Evolutionary conservation across 805 yeast species (phyloP), one percentile per base, ranked within the genome.

Genomic region (Ogataea trehalophila): DNA sequence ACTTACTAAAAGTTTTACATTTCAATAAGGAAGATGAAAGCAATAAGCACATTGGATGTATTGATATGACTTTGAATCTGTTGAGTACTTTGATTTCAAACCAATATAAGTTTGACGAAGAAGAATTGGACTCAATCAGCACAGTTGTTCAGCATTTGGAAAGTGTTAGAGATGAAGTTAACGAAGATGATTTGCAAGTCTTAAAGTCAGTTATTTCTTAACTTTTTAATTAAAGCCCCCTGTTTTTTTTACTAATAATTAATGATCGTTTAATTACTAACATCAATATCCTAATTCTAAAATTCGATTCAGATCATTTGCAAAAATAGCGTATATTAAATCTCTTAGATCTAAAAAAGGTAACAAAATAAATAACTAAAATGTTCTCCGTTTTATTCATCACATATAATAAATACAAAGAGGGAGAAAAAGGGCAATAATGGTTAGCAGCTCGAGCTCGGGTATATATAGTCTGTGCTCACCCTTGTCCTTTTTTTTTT

Each of bases 61-160:
- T 78, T 26, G 91, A 85, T 54, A 80, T 80, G 61, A 73, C 77
- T 0, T 62, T 84, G 51, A 73, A 74, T 47, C 67, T 83, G 23
- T 55, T 85, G 17, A 58, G 72, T 1, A 75, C 74, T 33, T 63
- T 84, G 51, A 65, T 75, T 18, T 55, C 68, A 7, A 67, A 70
- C 14, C 69, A 71, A 2, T 80, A 74, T 57, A 54, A 65, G 41
- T 83, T 83, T 54, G 68, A 65, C 26, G 64, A 68, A 0, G 66
- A 58, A 0, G 87, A 83, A 56, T 45, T 68, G 13, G 49, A 49
- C 0, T 56, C 60, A 34, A 64, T 82, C 23, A 53, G 61, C 6
- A 47, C 49, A 4, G 74, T 70, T 3, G 67, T 77, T 43, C 55
- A 62, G 15, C 61, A 55, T 20, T 67, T 77, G 51, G 75, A 70